phyloP scores from a whole-genome alignment of 169 alveolate genomes.

The Besnoitia besnoiti region DNA sequence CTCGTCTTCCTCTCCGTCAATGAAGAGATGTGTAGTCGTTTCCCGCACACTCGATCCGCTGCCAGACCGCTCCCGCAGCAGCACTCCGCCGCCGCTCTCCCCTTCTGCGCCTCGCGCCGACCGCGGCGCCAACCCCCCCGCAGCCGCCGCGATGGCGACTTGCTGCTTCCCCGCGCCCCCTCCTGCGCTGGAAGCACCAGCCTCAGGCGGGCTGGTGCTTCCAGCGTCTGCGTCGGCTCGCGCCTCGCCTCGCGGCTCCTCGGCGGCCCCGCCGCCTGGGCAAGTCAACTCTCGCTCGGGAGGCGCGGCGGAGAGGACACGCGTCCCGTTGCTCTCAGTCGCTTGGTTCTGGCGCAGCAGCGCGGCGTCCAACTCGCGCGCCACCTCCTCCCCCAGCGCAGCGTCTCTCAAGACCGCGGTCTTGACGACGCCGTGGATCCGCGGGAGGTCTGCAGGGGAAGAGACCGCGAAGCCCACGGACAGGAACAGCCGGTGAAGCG shows the following conservation, averaged over 20 bases:
- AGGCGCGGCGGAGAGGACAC: too few species aligned
- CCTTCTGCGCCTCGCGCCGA: background rate
- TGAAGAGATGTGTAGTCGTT: background rate
- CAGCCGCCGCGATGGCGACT: background rate
- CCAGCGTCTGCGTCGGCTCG: background rate
- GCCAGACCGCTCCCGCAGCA: background rate
- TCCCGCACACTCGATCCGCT: background rate
- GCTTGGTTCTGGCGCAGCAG: background rate
- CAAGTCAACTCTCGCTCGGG: background rate
- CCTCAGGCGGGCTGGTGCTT: background rate
- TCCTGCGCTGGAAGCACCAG: too few species aligned
- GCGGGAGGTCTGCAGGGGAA: background rate
- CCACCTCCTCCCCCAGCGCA: background rate
- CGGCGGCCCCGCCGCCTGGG: too few species aligned
- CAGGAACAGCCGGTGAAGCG: background rate
- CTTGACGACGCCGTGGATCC: background rate
- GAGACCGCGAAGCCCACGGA: background rate
- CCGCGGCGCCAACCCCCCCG: background rate
- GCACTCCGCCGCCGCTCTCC: background rate
- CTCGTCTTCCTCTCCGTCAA: background rate
- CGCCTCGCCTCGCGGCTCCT: background rate
- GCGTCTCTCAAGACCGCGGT: background rate
- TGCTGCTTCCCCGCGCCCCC: background rate
- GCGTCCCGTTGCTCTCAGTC: too few species aligned
- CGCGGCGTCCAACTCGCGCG: background rate